A percentile compares a stretch with the other conserved stretches of the same genome.
Conservation (phyloP, 2,329 filamentous ascomycete species). For the Alternaria arborescens region DNA sequence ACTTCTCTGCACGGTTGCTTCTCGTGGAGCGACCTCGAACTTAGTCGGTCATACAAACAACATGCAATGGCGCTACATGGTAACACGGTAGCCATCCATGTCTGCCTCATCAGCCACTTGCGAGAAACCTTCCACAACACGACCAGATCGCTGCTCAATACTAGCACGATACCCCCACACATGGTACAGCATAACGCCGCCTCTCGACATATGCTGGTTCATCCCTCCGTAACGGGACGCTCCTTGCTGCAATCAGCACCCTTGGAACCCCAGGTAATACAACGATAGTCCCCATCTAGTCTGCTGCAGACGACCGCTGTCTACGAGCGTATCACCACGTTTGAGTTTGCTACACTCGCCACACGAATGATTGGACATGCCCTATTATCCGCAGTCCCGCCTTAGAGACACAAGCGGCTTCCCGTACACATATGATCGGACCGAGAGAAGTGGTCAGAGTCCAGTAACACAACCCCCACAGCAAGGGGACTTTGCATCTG, state of each 20-base stretch:
- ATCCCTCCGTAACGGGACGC: constrained; percentile 14
- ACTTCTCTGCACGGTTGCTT: constrained; percentile 26
- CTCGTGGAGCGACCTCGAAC: constrained; percentile 15
- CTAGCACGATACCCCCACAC: constrained; percentile 37
- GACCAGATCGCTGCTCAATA: constrained; percentile 21
- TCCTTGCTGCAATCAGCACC: constrained; percentile 18
- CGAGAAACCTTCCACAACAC: constrained; percentile 31
- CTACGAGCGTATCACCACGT: constrained; percentile 19
- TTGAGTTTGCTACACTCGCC: constrained; percentile 19
- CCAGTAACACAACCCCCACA: constrained; percentile 7
- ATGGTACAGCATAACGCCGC: constrained; percentile 36
- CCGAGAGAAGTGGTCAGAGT: constrained; percentile 7
- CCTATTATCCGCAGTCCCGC: not conserved
- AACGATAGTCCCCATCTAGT: constrained; percentile 8
- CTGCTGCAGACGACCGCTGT: constrained; percentile 13
- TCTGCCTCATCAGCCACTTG: constrained; percentile 21
- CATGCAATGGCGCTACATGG: constrained; percentile 18
- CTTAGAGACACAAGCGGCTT: constrained; percentile 15
- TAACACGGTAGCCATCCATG: constrained; percentile 20
- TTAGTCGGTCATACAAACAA: constrained; percentile 16
- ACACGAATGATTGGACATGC: constrained; percentile 12
- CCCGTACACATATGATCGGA: constrained; percentile 19
- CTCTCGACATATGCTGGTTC: constrained; percentile 34
- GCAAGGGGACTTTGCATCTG: constrained; percentile 8
- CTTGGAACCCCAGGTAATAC: constrained; percentile 15